Evolutionary conservation across 2,329 filamentous ascomycete genomes (phyloP), one percentile per base, ranked within the genome.

Genomic region (Venturia carpophila): DNA sequence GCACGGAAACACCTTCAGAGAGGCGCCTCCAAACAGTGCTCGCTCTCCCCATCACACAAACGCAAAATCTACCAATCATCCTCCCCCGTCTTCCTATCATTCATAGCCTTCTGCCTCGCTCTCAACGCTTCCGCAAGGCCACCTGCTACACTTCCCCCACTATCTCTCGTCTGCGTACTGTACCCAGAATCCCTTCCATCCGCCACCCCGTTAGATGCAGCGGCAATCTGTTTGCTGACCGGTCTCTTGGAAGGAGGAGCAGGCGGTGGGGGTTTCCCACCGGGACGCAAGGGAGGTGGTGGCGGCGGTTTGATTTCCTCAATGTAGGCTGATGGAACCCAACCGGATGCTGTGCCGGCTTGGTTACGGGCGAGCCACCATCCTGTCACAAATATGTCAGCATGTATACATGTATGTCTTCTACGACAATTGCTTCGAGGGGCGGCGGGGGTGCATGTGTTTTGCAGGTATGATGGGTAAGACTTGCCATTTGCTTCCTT

Each of bases 291-390:
- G 24, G 79, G 79, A 17, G 80, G 78, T 7, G 85, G 82, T 5
- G 85, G 79, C 4, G 87, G 83, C 30, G 82, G 71, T 27, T 82
- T 83, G 73, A 89, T 84, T 77, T 97, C 92, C 77, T 97, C 89
- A 10, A 99, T 88, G 72, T 99, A 99, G 24, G 93, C 91, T 24
- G 92, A 90, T 0, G 94, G 94, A 3, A 94, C 86, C 94, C 94
- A 99, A 63, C 92, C 94, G 76, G 94, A 91, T n/a, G 85, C 84
- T 69, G 82, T 81, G 60, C 81, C 81, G 71, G 85, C 79, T 61
- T 79, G 21, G 17, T 37, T 77, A 68, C 88, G 90, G 68, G 88
- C 94, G 60, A 97, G 82, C 93, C 93, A 97, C 94, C 94, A 99
- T 64, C 94, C 93, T 96, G 37, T 42, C 24, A 58, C 19, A 45